Evolutionary conservation across 2,329 filamentous ascomycete species (phyloP).

Genomic region (Sclerotinia borealis): DNA sequence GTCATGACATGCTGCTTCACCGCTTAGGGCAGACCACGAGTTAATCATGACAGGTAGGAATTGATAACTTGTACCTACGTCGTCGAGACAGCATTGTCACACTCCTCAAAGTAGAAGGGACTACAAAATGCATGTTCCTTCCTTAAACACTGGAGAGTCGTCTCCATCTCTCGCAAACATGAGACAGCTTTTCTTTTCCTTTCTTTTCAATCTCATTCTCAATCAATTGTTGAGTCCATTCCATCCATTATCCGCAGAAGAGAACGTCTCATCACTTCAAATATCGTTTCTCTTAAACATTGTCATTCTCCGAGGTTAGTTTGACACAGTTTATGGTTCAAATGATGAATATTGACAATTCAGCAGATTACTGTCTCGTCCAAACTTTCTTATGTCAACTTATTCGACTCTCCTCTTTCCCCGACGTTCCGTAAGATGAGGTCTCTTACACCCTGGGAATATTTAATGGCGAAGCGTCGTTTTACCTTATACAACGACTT

Average conservation of each 20-base stretch:
- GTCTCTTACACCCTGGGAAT: neutral
- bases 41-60: no score
- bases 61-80: no score
- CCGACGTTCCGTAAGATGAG: neutral
- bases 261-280: neutral
- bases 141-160: neutral
- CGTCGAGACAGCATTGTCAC: neutral
- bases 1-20: neutral
- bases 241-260: neutral
- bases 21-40: neutral
- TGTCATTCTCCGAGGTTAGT: neutral
- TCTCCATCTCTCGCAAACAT: neutral
- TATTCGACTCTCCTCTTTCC: neutral
- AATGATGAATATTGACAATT: neutral
- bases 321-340: neutral
- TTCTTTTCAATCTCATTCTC: neutral
- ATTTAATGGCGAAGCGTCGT: neutral
- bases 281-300: neutral
- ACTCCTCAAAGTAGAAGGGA: neutral
- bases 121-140: neutral
- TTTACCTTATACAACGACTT: neutral
- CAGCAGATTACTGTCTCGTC: neutral
- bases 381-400: rapidly evolving
- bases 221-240: neutral
- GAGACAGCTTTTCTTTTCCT: no score